Evolutionary conservation across 2,329 filamentous ascomycete genomes (phyloP), one percentile per base, ranked within the genome.

Genomic region (Phaeosphaeriaceae sp.): DNA sequence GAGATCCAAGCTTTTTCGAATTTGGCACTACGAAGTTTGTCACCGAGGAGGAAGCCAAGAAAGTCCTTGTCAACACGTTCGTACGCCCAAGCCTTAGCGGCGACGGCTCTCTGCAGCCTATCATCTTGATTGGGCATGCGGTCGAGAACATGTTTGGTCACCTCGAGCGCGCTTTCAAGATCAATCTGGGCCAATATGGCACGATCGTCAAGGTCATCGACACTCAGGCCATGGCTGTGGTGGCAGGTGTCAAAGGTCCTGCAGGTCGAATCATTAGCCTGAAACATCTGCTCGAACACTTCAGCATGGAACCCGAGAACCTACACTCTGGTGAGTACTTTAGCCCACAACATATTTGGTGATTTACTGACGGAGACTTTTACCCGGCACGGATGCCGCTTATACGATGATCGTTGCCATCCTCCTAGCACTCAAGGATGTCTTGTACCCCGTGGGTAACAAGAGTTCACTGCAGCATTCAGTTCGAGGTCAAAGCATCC

Each of bases 141-240:
- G 50, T 65, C 7, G 55, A 58, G 15, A 62, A 55, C 19, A 59
- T 67, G 15, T 60, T 66, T 11, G 59, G 58, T 0, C 54, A 66
- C 10, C 54, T 69, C 23, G 42, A 59, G 2, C 23, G 46, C 15
- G 43, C 46, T 1, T 61, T 70, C 22, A 57, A 55, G 1, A 19
- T 69, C 17, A 55, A 69, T 17, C 23, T 68, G 0, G 46, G 42
- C 0, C 49, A 21, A 17, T 55, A 62, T 15, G 57, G 65, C 8
- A 66, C 60, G 15, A 56, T 70, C 43, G 55, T 68, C 35, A 61
- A 60, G 8, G 55, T 66, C 42, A 54, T 70, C 30, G 66, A 69
- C 22, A 68, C 65, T 1, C 68, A 69, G 17, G 50, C 32, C 9
- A 58, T 69, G 24, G 68, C 63, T 3, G 44, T 54, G 13, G 28